Evolutionary conservation across 768 basidiomycete genomes (phyloP), one percentile per base, ranked within the genome.

Genomic region (Suillus alpinus): DNA sequence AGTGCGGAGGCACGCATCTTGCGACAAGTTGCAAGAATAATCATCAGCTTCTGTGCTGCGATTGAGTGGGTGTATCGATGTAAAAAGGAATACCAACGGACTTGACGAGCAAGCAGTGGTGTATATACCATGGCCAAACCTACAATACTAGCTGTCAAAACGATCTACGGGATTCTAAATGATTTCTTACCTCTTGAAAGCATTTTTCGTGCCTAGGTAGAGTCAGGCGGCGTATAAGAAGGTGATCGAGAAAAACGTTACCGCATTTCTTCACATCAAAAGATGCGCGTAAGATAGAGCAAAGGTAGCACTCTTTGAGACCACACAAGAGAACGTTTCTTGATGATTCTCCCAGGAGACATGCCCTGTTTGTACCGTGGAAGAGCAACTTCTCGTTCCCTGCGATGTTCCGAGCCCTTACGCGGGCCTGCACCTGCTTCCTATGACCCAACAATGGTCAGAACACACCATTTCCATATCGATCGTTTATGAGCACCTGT

Each of bases 41-140:
- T 88, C 87, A 60, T 89, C 86, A 37, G 88, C 87, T 69, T 88
- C 87, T 88, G 63, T 47, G 49, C 23, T 60, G 51, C 12, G 8
- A 43, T 60, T 20, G 13, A 52, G 18, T 9, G 18, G 40, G 4
- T 0, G 39, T 12, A 14, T 0, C 14, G 29, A 16, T 9, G 31
- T n/a, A 31, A 50, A 50, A 32, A 39, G 39, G 5, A 26, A 20
- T 51, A 46, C 20, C 47, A 20, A 73, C 81, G 52, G 65, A 87
- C 87, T 89, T 6, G 86, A 88, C 14, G 87, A 87, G 67, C 86
- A 86, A 2, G 81, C 67, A 14, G 85, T 86, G 1, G 84, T 85
- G 67, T 89, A 89, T 46, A 89, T 87, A 3, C 87, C 88, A 6
- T 76, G 78, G n/a, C 87, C 87, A 68, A 89, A 89, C 62, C 87